Evolutionary conservation across 2,329 filamentous ascomycete genomes (phyloP), one percentile per base, ranked within the genome.

Genomic region (Trichoderma sp.): DNA sequence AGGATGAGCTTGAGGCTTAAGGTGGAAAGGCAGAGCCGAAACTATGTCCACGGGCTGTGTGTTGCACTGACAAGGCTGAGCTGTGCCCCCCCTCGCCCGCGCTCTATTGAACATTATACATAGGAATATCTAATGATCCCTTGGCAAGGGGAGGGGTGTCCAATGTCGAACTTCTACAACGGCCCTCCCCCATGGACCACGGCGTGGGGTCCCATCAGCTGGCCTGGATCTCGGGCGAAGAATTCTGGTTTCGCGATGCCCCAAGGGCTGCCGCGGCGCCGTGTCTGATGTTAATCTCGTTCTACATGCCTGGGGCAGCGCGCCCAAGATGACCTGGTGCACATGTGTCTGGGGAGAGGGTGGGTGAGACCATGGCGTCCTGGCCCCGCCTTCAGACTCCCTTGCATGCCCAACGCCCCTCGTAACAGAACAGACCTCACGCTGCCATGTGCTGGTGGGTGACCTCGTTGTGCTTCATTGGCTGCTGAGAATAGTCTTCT

Each of bases 1-100:
- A 88, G 76, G 90, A 89, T 75, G 88, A 89, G 76, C 82, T 85
- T 71, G 81, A 83, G 66, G 77, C 72, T 72, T 80, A 76, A 77
- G 73, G 64, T 66, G 73, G 73, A 73, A 71, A 72, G 73, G 73
- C 71, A 70, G 71, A 65, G 72, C 63, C 63, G 71, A 70, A 62
- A 68, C 57, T 63, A 65, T 70, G 75, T 75, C 75, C 66, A 63
- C 11, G 70, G 63, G 59, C 69, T 66, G 43, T 69, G 43, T 69
- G 61, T 47, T 73, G 50, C 67, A 68, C 43, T 57, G 61, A 63
- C 72, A 68, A 73, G 68, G 69, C 68, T 71, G 61, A 67, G 65
- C 30, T 71, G 47, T 68, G 32, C 65, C 63, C 57, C 30, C 32
- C 43, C 43, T 73, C 61, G 72, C 70, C 71, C 70, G 30, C 64